Percentiles rank a stretch among this genome's conserved stretches.
phyloP scores from a whole-genome alignment of 2,329 filamentous ascomycete species.

The Westerdykella sp. region DNA sequence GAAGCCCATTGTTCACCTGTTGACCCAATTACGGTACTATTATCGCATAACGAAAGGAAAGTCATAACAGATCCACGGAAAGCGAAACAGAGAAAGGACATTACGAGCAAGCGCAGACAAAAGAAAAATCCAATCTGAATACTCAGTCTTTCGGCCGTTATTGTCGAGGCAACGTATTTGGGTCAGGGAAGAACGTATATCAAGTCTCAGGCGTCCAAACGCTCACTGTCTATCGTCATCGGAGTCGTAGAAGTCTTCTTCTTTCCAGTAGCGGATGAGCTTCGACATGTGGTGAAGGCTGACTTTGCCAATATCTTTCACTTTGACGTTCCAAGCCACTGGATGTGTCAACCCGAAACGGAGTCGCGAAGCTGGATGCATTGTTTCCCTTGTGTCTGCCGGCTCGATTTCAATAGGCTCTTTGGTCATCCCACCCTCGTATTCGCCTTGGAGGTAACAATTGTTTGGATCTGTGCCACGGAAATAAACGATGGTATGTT shows the following conservation, averaged over 20 bases:
- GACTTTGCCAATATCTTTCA: constrained; percentile 38
- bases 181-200: no score
- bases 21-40: no score
- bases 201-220: not conserved
- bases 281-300: constrained; percentile 16
- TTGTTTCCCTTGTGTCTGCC: constrained; percentile 8
- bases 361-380: constrained; percentile 34
- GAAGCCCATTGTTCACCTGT: no score
- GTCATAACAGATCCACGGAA: no score
- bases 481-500: constrained; percentile 37
- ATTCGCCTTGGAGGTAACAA: constrained; percentile 17
- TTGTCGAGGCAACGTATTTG: no score
- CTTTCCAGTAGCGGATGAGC: constrained; percentile 9
- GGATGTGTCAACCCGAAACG: constrained; percentile 39
- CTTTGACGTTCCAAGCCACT: constrained; percentile 42
- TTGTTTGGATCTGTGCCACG: constrained; percentile 4
- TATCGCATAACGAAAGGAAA: no score
- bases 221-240: not conserved
- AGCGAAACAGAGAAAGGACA: no score
- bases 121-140: no score
- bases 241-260: constrained; percentile 1
- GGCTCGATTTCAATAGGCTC: constrained; percentile 32
- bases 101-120: no score
- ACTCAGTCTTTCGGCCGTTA: no score
- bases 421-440: constrained; percentile 32